Conservation (phyloP, 352 stramenopile genomes). For the Phytophthora palmivora region DNA sequence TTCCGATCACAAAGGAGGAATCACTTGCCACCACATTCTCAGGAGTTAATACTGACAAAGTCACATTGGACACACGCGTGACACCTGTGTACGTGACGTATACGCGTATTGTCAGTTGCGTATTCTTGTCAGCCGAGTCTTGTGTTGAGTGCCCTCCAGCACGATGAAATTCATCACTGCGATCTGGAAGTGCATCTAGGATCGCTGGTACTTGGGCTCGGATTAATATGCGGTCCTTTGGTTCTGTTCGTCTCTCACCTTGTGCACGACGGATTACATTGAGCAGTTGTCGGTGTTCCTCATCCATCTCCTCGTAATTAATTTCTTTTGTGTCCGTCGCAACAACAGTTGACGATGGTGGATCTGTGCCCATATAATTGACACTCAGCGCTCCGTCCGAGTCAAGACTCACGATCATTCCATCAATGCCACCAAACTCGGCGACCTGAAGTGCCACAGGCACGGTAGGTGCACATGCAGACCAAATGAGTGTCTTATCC, state of each 20-base stretch:
- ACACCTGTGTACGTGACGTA: constrained; percentile 86
- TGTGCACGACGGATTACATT: constrained; percentile 88
- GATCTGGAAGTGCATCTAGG: constrained; percentile 61
- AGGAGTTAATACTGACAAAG: constrained; percentile 69
- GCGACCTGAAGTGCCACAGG: constrained; percentile 73
- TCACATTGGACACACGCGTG: constrained; percentile 76
- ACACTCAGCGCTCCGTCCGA: constrained; percentile 75
- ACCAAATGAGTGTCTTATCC: constrained; percentile 84
- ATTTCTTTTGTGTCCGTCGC: constrained; percentile 80
- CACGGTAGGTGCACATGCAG: constrained; percentile 57
- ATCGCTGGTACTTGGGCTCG: constrained; percentile 72
- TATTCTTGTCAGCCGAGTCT: constrained; percentile 26
- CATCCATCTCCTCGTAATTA: constrained; percentile 93
- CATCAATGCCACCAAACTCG: constrained; percentile 74
- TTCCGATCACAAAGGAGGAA: constrained; percentile 72
- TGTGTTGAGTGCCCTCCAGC: constrained; percentile 11
- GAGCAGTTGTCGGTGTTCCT: constrained; percentile 88
- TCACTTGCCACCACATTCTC: constrained; percentile 69
- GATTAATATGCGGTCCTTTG: constrained; percentile 82
- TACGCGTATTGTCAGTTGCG: constrained; percentile 80
- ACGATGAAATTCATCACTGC: constrained; percentile 51
- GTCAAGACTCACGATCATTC: constrained; percentile 87
- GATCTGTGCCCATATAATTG: constrained; percentile 92
- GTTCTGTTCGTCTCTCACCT: constrained; percentile 64
- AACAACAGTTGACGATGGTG: constrained; percentile 77